phyloP scores from a whole-genome alignment of 2,329 filamentous ascomycete genomes.

The Rhynchosporium agropyri region DNA sequence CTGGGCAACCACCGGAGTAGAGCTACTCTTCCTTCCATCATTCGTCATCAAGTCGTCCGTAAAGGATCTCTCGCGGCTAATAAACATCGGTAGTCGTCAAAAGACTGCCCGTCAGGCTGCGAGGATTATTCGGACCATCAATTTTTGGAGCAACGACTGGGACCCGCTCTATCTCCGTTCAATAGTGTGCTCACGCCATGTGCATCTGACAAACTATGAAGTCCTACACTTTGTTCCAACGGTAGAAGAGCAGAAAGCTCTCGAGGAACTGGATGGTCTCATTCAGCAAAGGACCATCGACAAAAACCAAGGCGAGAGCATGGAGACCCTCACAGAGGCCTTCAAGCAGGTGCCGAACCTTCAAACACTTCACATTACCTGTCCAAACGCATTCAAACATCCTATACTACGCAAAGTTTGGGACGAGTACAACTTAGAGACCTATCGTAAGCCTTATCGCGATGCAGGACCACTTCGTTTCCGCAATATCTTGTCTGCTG shows the following conservation, averaged over 20 bases:
- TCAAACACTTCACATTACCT: constrained; percentile 19
- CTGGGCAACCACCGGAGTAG: constrained; percentile 25
- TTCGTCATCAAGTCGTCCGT: constrained; percentile 51
- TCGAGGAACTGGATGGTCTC: constrained; percentile 27
- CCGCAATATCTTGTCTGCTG: constrained; percentile 15
- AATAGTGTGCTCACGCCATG: constrained; percentile 27
- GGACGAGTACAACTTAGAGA: constrained; percentile 29
- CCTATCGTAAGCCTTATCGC: constrained; percentile 1
- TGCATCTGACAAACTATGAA: constrained; percentile 18
- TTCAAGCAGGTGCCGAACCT: constrained; percentile 20
- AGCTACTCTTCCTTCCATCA: constrained; percentile 46
- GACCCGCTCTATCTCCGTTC: constrained; percentile 23
- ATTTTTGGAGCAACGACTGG: constrained; percentile 27
- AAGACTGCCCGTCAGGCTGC: constrained; percentile 23
- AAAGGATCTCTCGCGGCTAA: constrained; percentile 44
- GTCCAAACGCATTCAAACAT: constrained; percentile 24
- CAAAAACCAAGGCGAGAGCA: constrained; percentile 4
- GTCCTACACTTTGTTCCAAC: constrained; percentile 25
- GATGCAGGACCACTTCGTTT: constrained; percentile 1
- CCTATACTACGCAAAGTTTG: constrained; percentile 28
- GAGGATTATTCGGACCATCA: constrained; percentile 20
- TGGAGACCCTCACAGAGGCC: constrained; percentile 8
- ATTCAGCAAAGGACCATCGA: constrained; percentile 21
- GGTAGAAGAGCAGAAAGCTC: constrained; percentile 21
- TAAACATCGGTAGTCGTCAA: constrained; percentile 19